Evolutionary conservation across 495 filamentous ascomycete species (phyloP).

Genomic region (Penicillium bialowiezense): DNA sequence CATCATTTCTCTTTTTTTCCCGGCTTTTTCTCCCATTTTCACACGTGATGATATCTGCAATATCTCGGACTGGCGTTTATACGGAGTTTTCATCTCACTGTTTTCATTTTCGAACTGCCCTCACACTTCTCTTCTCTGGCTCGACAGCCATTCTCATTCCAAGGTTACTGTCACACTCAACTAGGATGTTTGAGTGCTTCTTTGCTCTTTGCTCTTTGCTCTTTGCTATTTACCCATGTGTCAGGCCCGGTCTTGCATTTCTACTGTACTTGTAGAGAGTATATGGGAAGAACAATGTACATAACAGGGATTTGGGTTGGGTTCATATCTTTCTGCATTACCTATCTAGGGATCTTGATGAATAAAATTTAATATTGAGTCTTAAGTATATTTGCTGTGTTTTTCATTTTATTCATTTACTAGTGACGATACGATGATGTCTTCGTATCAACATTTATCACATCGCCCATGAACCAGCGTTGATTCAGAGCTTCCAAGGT

Average conservation of each 20-base stretch:
- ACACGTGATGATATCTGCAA: constrained; percentile 2
- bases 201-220: not conserved
- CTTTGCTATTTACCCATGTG: not conserved
- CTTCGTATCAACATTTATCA: too few relatives aligned
- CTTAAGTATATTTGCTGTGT: not conserved
- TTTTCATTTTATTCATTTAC: too few relatives aligned
- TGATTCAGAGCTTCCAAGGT: too few relatives aligned
- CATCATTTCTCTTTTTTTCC: not conserved
- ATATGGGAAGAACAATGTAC: not conserved
- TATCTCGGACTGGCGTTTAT: not conserved
- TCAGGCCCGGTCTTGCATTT: not conserved
- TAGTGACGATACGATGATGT: too few relatives aligned
- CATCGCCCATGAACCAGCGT: too few relatives aligned
- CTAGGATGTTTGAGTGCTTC: not conserved
- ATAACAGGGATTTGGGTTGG: constrained; percentile 1
- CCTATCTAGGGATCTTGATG: not conserved
- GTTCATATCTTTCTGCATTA: not conserved
- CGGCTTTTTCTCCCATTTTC: not conserved
- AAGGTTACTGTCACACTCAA: not conserved
- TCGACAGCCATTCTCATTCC: not conserved
- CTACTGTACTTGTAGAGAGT: not conserved
- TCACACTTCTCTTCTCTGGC: not conserved
- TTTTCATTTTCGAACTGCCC: not conserved
- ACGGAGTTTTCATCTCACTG: not conserved
- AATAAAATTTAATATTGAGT: not conserved